Evolutionary conservation across 805 yeast species (phyloP).

Genomic region (Cyberlindnera xylosilytica): DNA sequence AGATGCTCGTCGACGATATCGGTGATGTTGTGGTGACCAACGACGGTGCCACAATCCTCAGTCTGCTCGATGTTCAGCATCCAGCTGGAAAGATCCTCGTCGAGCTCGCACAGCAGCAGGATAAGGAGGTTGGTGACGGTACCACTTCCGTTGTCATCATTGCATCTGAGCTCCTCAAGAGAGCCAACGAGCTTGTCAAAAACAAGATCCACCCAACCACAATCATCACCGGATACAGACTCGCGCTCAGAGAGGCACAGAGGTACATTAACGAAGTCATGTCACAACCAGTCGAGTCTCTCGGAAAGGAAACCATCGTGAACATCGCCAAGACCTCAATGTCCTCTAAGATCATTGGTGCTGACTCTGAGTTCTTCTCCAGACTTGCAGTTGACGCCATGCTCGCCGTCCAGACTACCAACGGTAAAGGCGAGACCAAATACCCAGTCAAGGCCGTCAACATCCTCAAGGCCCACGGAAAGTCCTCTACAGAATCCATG

Average conservation of each 20-base stretch:
- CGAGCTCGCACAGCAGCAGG: constrained; percentile 98
- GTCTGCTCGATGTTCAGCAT: constrained; percentile 91
- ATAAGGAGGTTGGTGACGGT: constrained; percentile 97
- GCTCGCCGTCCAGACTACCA: constrained; percentile 89
- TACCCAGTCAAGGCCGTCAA: constrained; percentile 98
- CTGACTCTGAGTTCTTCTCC: constrained; percentile 88
- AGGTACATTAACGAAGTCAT: constrained; percentile 79
- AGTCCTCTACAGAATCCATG: constrained; percentile 81
- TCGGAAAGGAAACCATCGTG: constrained; percentile 75
- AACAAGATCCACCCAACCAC: constrained; percentile 97
- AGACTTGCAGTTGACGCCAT: constrained; percentile 92
- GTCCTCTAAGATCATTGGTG: constrained; percentile 94
- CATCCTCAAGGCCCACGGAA: constrained; percentile 94
- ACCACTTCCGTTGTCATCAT: constrained; percentile 96
- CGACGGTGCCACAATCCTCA: constrained; percentile 96
- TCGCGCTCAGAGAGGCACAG: constrained; percentile 88
- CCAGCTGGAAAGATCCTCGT: constrained; percentile 98
- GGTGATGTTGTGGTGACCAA: constrained; percentile 98
- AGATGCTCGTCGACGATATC: constrained; percentile 97
- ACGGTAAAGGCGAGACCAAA: constrained; percentile 80
- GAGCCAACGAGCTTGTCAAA: constrained; percentile 91
- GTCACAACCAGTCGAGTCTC: constrained; percentile 71
- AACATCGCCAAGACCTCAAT: constrained; percentile 95
- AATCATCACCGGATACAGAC: constrained; percentile 91
- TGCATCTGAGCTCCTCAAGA: constrained; percentile 85